phyloP scores from a whole-genome alignment of 352 stramenopile genomes.

The Pythium rhizo-oryzae region DNA sequence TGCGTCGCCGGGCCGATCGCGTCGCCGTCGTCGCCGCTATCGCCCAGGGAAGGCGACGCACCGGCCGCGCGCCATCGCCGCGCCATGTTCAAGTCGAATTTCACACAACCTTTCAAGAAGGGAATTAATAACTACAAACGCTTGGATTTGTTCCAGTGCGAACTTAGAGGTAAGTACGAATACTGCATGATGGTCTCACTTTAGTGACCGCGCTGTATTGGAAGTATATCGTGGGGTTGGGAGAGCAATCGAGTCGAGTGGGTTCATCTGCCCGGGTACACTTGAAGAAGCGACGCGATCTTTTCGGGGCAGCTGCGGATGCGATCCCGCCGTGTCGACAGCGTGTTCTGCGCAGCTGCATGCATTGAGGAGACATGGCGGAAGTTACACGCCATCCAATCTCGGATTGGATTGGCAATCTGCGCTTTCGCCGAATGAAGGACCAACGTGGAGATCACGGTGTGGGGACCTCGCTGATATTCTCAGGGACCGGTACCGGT shows the following conservation, averaged over 20 bases:
- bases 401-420: too few relatives aligned
- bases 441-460: too few relatives aligned
- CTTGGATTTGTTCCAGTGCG: neutral
- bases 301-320: slow-evolving; percentile 15
- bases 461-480: too few relatives aligned
- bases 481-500: too few relatives aligned
- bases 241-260: neutral
- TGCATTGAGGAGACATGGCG: slow-evolving; percentile 24
- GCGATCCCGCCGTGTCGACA: neutral
- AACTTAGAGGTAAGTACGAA: slow-evolving; percentile 10
- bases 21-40: neutral
- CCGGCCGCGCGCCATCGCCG: neutral
- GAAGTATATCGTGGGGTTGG: neutral
- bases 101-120: neutral
- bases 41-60: neutral
- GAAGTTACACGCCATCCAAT: neutral
- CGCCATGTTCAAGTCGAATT: neutral
- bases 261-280: slow-evolving; percentile 6
- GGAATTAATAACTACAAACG: too few relatives aligned
- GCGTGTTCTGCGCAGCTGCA: slow-evolving; percentile 15
- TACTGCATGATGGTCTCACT: neutral
- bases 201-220: neutral
- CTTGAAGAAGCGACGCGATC: slow-evolving; percentile 19
- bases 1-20: too few relatives aligned
- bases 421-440: too few relatives aligned